Evolutionary conservation across 2,329 filamentous ascomycete species (phyloP), one percentile per base, ranked within the genome.

Genomic region (Drechslera avenae): DNA sequence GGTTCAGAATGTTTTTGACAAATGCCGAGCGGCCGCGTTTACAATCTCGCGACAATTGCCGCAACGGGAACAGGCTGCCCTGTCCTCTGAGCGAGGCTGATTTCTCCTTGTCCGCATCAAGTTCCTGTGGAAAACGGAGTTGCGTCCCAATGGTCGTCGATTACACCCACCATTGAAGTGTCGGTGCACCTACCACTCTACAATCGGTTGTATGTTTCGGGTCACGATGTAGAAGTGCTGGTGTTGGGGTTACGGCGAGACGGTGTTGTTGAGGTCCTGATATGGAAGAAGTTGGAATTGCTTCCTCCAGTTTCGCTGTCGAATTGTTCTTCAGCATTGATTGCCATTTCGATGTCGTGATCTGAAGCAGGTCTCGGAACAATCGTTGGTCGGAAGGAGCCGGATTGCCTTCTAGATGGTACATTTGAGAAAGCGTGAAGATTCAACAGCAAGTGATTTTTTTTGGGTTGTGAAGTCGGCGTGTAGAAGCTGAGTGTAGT

Each of bases 371-470:
- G 42, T 66, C 59, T 35, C 46, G 53, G 33, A 64, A 57, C 19
- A 64, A 44, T 8, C 54, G 60, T n/a, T 60, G 58, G 13, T 61
- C 56, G 30, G 61, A 58, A 2, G 50, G 50, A 12, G 51, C 46
- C 17, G 57, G 58, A 36, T 54, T 66, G 10, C 57, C 61, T 43
- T 67, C 64, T 21, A 67, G 55, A 39, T 67, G 62, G 49, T 66
- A 66, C 61, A 67, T 67, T 35, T 42, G 12, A 30, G 17, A 21
- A 21, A 21, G 26, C 16, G 33, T 44, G 19, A 17, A 33, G 26
- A 23, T 13, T 33, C 6, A 2, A 36, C 7, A 36, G 21, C 42
- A n/a, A 21, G 23, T 19, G n/a, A n/a, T n/a, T n/a, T n/a, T n/a
- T 13, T 17, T 18, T 32, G 32, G 8, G 26, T 28, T 28, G 2